Evolutionary conservation across 495 filamentous ascomycete genomes (phyloP), one percentile per base, ranked within the genome.

Genomic region (Evansstolkia leycettana): DNA sequence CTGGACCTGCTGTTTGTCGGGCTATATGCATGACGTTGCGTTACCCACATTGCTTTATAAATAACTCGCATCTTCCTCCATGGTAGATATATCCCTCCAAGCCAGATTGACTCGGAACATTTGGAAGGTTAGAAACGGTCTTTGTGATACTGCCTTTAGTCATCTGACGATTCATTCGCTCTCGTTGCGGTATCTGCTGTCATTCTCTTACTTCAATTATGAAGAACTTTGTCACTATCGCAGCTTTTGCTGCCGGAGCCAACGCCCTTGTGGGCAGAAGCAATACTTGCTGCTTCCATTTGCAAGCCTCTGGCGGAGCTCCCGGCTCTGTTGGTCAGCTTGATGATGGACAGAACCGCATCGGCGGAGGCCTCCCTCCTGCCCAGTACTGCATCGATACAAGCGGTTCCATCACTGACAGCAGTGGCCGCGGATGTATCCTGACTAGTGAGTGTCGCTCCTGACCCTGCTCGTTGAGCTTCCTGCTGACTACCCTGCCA

Each of bases 371-470:
- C 9, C 43, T 68, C 11, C 36, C 55, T 5, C 41, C 52, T 11
- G 55, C 58, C 15, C 45, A 51, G 13, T 72, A 53, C 48, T 70
- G 65, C 38, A 70, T 73, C 42, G 46, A 61, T 33, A 49, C 49
- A 7, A 58, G 51, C 16, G 69, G 69, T 27, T 50, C 33, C n/a
- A 62, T 80, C 41, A 67, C 55, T 14, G 76, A 80, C 44, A 37
- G 44, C 36, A 57, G 50, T 34, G 65, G 67, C 24, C 61, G 71
- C 32, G 71, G 73, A 26, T 80, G 75, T 36, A 69, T 78, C 40
- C 40, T 78, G 18, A 78, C 73, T 17, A 49, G 67, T 73, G 44
- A 55, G 55, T 50, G 16, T 37, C 35, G 2, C 32, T 13, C 13
- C 29, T 45, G 37, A 27, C 12, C 28, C 41, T 48, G 23, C 41